These are phyloP conservation scores for Phytophthora europaea DNA, from an alignment of 352 stramenopile species.

Conservation along the genomic window DNA sequence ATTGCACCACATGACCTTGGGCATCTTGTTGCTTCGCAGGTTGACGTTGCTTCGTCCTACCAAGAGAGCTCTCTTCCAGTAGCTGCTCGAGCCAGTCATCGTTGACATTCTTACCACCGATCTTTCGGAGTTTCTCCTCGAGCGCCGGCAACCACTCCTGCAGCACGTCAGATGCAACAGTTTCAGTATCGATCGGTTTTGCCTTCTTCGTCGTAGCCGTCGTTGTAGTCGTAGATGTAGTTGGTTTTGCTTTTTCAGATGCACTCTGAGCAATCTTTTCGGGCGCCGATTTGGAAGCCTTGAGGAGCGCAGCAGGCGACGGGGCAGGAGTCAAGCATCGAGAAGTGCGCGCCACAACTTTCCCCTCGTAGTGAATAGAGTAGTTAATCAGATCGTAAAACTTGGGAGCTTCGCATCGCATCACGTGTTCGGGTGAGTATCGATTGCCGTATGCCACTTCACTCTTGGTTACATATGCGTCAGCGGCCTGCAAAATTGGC, in stretches of 20 bases:
- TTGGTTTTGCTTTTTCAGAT: conserved; percentile 2
- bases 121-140: conserved; percentile 55
- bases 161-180: conserved; percentile 29
- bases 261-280: conserved; percentile 17
- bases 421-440: conserved; percentile 28
- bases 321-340: conserved; percentile 37
- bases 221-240: not conserved
- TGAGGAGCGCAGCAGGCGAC: conserved; percentile 24
- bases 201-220: conserved; percentile 12
- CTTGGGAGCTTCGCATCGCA: conserved; percentile 48
- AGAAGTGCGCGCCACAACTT: conserved; percentile 55
- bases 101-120: conserved; percentile 23
- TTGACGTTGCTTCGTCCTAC: not conserved
- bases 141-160: conserved; percentile 62
- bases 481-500: conserved; percentile 46
- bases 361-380: conserved; percentile 65
- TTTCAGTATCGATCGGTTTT: conserved; percentile 21
- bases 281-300: conserved; percentile 23
- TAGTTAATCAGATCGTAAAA: conserved; percentile 75
- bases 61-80: conserved; percentile 21
- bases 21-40: conserved; percentile 20
- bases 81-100: conserved; percentile 43
- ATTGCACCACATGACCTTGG: conserved; percentile 36
- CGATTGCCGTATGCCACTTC: conserved; percentile 23
- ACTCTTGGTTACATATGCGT: conserved; percentile 19